phyloP scores from a whole-genome alignment of 2,329 filamentous ascomycete genomes.

The Aciculosporium take region DNA sequence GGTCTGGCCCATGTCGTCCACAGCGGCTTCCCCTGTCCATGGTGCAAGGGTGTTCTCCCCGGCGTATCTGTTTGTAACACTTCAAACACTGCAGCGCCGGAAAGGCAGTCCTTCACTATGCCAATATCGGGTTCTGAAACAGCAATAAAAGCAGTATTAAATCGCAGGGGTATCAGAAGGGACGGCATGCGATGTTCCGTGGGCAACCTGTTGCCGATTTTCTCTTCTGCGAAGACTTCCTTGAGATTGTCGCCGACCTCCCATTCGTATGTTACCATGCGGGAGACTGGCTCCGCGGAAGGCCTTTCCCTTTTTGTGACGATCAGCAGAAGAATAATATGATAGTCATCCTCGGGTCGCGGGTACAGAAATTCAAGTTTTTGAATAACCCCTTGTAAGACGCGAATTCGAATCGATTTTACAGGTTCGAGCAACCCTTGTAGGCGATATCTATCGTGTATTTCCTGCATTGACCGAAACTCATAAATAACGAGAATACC shows the following conservation, averaged over 20 bases:
- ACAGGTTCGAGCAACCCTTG: conserved; percentile 43
- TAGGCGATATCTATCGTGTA: conserved; percentile 33
- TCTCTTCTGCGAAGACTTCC: conserved; percentile 30
- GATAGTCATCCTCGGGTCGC: conserved; percentile 46
- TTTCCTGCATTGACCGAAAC: conserved; percentile 41
- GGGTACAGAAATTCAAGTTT: conserved; percentile 80
- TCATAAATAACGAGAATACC: conserved; percentile 58
- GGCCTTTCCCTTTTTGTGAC: conserved; percentile 28
- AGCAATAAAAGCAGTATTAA: conserved; percentile 56
- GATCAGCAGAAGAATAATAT: conserved; percentile 64
- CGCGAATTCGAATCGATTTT: conserved; percentile 26
- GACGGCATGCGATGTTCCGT: conserved; percentile 45
- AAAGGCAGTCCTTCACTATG: conserved; percentile 39
- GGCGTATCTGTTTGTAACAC: conserved; percentile 27
- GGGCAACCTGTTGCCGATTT: conserved; percentile 35
- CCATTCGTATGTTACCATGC: conserved; percentile 48
- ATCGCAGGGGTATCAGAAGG: conserved; percentile 56
- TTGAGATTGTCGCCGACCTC: conserved; percentile 34
- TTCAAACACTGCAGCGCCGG: conserved; percentile 34
- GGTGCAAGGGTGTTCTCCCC: conserved; percentile 29
- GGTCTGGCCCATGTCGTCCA: conserved; percentile 83
- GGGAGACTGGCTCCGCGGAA: conserved; percentile 21
- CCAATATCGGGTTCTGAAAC: conserved; percentile 47
- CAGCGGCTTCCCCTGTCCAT: conserved; percentile 37
- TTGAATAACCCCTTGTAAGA: conserved; percentile 59